Conservation (phyloP, 1,284 basidiomycete genomes). For the Stereum hirsutum region DNA sequence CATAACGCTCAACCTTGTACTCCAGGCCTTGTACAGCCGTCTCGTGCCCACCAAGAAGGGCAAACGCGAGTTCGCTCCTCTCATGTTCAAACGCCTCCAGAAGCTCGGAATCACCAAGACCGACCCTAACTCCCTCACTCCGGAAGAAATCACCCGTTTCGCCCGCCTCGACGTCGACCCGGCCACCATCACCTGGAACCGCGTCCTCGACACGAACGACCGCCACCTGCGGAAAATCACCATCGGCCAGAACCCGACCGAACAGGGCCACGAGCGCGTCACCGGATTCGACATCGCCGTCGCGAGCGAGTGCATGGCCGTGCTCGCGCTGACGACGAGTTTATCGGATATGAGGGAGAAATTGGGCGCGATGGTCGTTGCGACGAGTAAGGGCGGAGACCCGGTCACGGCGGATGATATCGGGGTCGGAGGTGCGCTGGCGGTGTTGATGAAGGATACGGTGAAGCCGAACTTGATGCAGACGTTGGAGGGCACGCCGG, state of each 20-base stretch:
- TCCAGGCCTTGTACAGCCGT: slow-evolving; percentile 78
- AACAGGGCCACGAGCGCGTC: slow-evolving; percentile 83
- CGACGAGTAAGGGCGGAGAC: slow-evolving; percentile 87
- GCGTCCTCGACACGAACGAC: slow-evolving; percentile 95
- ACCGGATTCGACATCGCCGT: slow-evolving; percentile 97
- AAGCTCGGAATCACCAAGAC: slow-evolving; percentile 97
- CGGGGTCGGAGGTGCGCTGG: slow-evolving; percentile 91
- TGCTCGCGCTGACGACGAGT: slow-evolving; percentile 85
- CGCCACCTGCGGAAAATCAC: slow-evolving; percentile 94
- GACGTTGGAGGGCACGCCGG: slow-evolving; percentile 96
- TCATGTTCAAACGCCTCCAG: slow-evolving; percentile 93
- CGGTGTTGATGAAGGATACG: slow-evolving; percentile 97
- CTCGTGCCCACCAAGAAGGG: slow-evolving; percentile 93
- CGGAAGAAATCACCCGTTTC: slow-evolving; percentile 87
- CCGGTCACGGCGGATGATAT: slow-evolving; percentile 96
- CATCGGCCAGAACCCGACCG: slow-evolving; percentile 84
- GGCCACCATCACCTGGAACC: slow-evolving; percentile 95
- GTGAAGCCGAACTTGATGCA: slow-evolving; percentile 99
- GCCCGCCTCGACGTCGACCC: slow-evolving; percentile 91
- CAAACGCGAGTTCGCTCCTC: slow-evolving; percentile 87
- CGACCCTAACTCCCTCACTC: slow-evolving; percentile 85
- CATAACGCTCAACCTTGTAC: neutral
- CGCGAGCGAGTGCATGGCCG: slow-evolving; percentile 98
- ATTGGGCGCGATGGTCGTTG: slow-evolving; percentile 94
- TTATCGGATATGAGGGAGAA: slow-evolving; percentile 89